Evolutionary conservation across 192 early-diverging fungal genomes (phyloP), one percentile per base, ranked within the genome.

Genomic region (Kappamyces sp.): DNA sequence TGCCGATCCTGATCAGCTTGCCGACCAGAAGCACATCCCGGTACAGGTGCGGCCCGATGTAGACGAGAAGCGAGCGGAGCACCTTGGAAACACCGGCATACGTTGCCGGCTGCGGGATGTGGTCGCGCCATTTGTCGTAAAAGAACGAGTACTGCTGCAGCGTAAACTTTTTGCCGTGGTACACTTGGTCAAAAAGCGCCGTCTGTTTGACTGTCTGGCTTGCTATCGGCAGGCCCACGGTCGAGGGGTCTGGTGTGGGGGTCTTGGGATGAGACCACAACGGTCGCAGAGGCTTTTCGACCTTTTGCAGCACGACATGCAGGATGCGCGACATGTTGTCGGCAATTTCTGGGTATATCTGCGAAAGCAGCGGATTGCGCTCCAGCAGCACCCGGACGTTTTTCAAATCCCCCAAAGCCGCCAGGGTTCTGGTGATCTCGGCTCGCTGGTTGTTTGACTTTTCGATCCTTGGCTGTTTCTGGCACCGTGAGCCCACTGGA

Each of bases 351-450:
- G 85, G 81, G 13, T 87, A 66, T 31, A 80, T 66, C 7, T 73
- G 65, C 23, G 68, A 58, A 0, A 90, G 34, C 12, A 73, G 62
- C 3, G 83, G 79, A 4, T 75, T 69, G 12, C 78, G 66, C 2
- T 75, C 66, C 2, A 91, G 44, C 5, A 86, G 69, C 8, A 73
- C 49, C 34, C 75, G 50, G 13, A 81, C 79, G 35, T 81, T 63
- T 2, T 63, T 58, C 1, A 85, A 10, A 40, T 84, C 83, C 3
- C 89, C 89, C 2, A 89, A 76, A 2, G 77, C 75, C 0, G 90
- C 34, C 2, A 89, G 68, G 12, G 86, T 81, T 7, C 71, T 69
- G 9, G 74, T 55, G 6, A 91, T 51, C 10, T 77, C 78, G 37
- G 84, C 71, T 47, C 89, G 86, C 57, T 90, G 87, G 37, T 90